Evolutionary conservation across 768 basidiomycete species (phyloP), one percentile per base, ranked within the genome.

Genomic region (Termitomyces sp.): DNA sequence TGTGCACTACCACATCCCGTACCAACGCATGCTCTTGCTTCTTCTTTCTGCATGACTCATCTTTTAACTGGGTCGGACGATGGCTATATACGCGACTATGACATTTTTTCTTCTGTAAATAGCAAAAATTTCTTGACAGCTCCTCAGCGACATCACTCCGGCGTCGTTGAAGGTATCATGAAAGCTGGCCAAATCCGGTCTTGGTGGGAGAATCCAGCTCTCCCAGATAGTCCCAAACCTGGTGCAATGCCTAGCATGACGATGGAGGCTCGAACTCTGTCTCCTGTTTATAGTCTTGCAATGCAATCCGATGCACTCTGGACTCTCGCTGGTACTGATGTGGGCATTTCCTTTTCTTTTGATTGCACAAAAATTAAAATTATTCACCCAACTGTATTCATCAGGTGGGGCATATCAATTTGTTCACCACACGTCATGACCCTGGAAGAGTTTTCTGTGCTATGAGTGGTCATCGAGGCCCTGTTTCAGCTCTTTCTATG

Each of bases 231-330:
- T 13, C 61, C 66, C 41, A 71, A 68, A 65, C 61, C 60, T 24
- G 56, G 61, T 56, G 67, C 68, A 44, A 57, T 61, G 26, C 58
- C 63, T 32, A 70, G 69, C 24, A 42, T 57, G 48, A 31, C 41
- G 54, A 79, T 79, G 26, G 83, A 84, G 22, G 85, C 86, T 39
- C 63, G 75, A 22, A 64, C 76, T 22, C 69, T 83, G 46, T 82
- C 85, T 22, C 87, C 96, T 10, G 92, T 97, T 18, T 93, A 94
- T 71, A 95, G 93, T 66, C 77, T 99, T 67, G 85, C 85, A 9
- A 87, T 94, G 77, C 94, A 98, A 55, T 87, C 88, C 3, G 94
- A 98, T 70, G 97, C 92, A 13, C 74, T 99, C 9, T 99, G 94
- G 94, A 81, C 88, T 18, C 76, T 98, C 56, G 86, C 90, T 24